A percentile compares a stretch with the other conserved stretches of the same genome.
These are phyloP conservation scores for Umbilicus rupestris DNA, from an alignment of 164 flowering plant species.

Conservation along the genomic window DNA sequence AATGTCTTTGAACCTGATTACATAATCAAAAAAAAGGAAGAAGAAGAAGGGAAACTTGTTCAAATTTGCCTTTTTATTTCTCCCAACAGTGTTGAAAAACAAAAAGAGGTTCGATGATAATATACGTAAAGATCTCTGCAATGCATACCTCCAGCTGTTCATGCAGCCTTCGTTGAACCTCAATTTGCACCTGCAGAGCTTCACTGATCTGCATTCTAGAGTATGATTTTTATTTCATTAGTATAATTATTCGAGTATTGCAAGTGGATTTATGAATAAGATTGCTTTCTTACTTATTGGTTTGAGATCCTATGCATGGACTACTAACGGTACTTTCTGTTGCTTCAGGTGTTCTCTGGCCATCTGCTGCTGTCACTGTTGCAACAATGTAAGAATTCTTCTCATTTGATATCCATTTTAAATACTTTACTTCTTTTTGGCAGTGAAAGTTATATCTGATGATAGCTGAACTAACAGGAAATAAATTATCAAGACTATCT, in stretches of 20 bases:
- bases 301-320: slow-evolving; percentile 36
- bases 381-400: neutral
- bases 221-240: neutral
- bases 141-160: slow-evolving; percentile 85
- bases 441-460: no score
- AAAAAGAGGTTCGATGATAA: no score
- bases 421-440: neutral
- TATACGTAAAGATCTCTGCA: neutral
- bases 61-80: neutral
- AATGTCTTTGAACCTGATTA: slow-evolving; percentile 75
- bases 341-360: slow-evolving; percentile 44
- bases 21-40: neutral
- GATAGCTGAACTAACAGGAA: no score
- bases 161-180: slow-evolving; percentile 84
- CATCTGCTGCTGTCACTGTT: slow-evolving; percentile 21
- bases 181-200: slow-evolving; percentile 89
- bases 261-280: no score
- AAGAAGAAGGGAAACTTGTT: neutral
- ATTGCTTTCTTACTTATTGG: slow-evolving; percentile 46
- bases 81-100: neutral
- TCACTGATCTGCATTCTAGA: slow-evolving; percentile 52
- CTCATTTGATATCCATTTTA: no score
- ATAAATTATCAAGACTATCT: slow-evolving; percentile 5
- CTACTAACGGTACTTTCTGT: slow-evolving; percentile 34
- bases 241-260: neutral